Conservation (phyloP, 2,329 filamentous ascomycete species). For the Colletotrichum camelliae region DNA sequence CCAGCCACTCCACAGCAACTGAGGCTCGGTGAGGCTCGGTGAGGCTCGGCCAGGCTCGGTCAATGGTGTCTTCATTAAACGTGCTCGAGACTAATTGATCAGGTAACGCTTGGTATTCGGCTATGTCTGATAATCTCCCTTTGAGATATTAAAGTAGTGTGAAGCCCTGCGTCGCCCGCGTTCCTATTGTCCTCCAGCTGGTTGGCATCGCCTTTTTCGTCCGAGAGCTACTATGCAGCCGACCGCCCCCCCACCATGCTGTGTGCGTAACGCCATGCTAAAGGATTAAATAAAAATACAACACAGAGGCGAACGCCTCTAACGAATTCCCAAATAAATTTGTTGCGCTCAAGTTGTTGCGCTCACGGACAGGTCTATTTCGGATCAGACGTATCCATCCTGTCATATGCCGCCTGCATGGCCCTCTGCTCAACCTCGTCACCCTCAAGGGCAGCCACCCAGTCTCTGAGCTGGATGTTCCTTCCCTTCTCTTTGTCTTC, state of each 20-base stretch:
- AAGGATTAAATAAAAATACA: constrained; percentile 34
- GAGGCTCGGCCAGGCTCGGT: background rate
- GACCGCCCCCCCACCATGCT: constrained; percentile 14
- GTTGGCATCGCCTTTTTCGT: background rate
- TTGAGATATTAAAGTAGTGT: background rate
- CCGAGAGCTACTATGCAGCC: background rate
- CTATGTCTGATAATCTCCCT: background rate
- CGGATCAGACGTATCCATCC: constrained; percentile 55
- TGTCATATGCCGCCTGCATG: constrained; percentile 62
- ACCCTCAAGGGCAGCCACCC: constrained; percentile 78
- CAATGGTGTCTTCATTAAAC: background rate
- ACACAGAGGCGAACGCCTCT: constrained; percentile 2
- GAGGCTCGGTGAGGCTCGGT: background rate
- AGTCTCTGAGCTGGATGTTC: constrained; percentile 84
- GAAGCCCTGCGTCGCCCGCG: background rate
- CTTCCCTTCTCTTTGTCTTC: constrained; percentile 80
- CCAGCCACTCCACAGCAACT: background rate
- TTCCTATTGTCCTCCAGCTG: background rate
- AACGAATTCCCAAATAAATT: background rate
- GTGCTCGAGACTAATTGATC: background rate
- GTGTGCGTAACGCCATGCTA: constrained; percentile 38
- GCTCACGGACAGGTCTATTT: constrained; percentile 29
- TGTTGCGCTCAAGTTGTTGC: background rate
- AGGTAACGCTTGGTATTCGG: background rate
- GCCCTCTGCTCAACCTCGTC: constrained; percentile 73